Base-by-base conservation (phyloP, 768 basidiomycete species). In the Pleurotus citrinopileatus region DNA sequence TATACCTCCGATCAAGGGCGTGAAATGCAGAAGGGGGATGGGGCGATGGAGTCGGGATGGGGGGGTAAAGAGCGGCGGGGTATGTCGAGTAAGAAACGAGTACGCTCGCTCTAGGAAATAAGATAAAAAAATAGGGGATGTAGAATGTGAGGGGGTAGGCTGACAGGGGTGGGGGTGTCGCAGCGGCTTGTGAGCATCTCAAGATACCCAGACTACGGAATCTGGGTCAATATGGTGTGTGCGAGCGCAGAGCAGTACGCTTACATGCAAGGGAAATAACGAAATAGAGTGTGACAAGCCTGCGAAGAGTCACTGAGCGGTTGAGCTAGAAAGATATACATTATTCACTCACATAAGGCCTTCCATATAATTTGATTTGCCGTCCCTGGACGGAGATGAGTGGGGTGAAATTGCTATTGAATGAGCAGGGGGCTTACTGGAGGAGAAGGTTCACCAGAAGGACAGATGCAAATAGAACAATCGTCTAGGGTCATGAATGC, bases 331-430 rank as follows among this genome's bases (percentile, higher is more conserved):
- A 57, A 65, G 38, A 51, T 71, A 15, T 42, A n/a, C 13, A n/a
- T 26, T 4, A 46, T 20, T 42, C 2, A 63, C 70, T 17, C 60
- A 75, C 90, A 94, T 89, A 38, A 92, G 66, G 28, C 94, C 94
- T 71, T 95, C 94, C 86, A 96, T 89, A 64, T 92, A 94, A 63
- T 95, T 94, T 13, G 89, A 87, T 62, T 86, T 87, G 42, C 93
- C 93, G 58, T 91, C 88, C 71, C 84, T 82, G 60, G 7, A 43
- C n/a, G 22, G 44, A 44, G 36, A 32, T 47, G 25, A 43, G 29
- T 28, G 51, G 44, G 42, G 25, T 28, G 52, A 43, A 34, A 22
- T 28, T 52, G 5, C 34, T 52, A 28, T 32, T 12, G 9, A 13
- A 37, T 46, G 34, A 42, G 40, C 44, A 29, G 57, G 23, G 34